A percentile compares a stretch with the other conserved stretches of the same genome.
phyloP scores from a whole-genome alignment of 306 rosid genomes.

The Hylodesmum podocarpum region DNA sequence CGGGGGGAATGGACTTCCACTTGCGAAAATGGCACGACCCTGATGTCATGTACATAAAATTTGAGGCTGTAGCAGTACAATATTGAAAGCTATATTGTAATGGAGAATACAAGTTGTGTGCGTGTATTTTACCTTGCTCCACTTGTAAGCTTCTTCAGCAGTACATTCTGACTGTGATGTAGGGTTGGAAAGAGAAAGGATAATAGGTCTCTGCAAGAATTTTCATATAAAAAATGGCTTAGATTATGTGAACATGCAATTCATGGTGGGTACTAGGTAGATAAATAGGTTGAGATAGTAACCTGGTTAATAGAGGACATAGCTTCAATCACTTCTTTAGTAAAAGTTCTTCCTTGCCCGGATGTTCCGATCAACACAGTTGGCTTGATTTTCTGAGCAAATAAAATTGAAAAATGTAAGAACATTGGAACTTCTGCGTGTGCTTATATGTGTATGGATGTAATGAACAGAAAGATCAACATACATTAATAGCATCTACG shows the following conservation, averaged over 20 bases:
- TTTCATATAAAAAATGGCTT: background rate
- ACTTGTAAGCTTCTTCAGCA: slow-evolving; percentile 51
- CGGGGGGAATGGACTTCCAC: slow-evolving; percentile 88
- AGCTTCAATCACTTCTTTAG: slow-evolving; percentile 82
- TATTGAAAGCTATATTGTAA: background rate
- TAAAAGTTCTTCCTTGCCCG: slow-evolving; percentile 82
- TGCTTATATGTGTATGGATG: background rate
- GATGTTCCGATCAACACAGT: slow-evolving; percentile 95
- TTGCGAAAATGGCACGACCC: slow-evolving; percentile 90
- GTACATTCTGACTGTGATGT: slow-evolving; percentile 59
- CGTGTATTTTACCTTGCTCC: slow-evolving; percentile 46
- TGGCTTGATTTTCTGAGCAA: slow-evolving; percentile 78
- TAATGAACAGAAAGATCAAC: slow-evolving; percentile 28
- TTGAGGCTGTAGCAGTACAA: background rate
- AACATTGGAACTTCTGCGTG: background rate
- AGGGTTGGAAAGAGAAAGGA: slow-evolving; percentile 54
- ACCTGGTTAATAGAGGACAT: slow-evolving; percentile 85
- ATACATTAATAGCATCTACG: slow-evolving; percentile 71
- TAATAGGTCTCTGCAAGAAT: slow-evolving; percentile 46
- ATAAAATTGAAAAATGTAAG: slow-evolving; percentile 18
- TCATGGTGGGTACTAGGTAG: background rate
- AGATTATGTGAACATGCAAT: slow-evolving; percentile 1
- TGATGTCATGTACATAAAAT: slow-evolving; percentile 15
- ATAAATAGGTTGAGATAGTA: slow-evolving; percentile 25
- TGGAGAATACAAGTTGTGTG: background rate